Conservation (phyloP, 805 yeast genomes). For the Yamadazyma phyllophila region DNA sequence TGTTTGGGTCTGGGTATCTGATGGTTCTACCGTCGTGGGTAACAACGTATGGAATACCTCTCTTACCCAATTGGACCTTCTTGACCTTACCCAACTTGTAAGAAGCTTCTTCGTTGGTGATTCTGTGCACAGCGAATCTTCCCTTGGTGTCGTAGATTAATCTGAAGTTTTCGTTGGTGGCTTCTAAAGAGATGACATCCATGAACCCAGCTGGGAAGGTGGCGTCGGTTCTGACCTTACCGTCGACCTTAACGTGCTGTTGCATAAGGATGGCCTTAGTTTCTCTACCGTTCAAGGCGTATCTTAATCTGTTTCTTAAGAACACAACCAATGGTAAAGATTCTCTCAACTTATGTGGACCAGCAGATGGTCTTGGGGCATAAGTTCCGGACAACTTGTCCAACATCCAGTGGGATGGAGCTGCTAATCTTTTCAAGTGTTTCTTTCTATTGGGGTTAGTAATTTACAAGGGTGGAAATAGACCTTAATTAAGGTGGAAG, state of each 20-base stretch:
- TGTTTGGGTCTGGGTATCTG: conserved; percentile 98
- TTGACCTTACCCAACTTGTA: conserved; percentile 98
- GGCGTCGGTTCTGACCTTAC: conserved; percentile 98
- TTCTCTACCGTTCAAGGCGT: conserved; percentile 98
- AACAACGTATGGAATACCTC: conserved; percentile 96
- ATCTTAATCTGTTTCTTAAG: conserved; percentile 98
- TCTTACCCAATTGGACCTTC: conserved; percentile 97
- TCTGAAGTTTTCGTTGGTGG: conserved; percentile 99
- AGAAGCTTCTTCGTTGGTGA: conserved; percentile 96
- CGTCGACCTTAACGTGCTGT: conserved; percentile 97
- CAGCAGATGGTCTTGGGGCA: conserved; percentile 99
- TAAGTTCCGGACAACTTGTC: conserved; percentile 99
- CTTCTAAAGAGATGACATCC: conserved; percentile 97
- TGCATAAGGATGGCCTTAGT: conserved; percentile 97
- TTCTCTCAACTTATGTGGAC: conserved; percentile 99
- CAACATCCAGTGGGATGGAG: conserved; percentile 99
- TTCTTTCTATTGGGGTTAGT: conserved; percentile 64
- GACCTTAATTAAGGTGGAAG: conserved; percentile 9
- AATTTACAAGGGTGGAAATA: not conserved
- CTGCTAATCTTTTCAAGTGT: conserved; percentile 99
- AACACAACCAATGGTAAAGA: conserved; percentile 95
- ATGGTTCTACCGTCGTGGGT: conserved; percentile 99
- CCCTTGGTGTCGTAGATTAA: conserved; percentile 98
- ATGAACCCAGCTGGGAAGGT: conserved; percentile 99
- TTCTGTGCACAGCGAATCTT: conserved; percentile 99